Conservation (phyloP, 2,329 filamentous ascomycete genomes). For the Calonectria ilicicola region DNA sequence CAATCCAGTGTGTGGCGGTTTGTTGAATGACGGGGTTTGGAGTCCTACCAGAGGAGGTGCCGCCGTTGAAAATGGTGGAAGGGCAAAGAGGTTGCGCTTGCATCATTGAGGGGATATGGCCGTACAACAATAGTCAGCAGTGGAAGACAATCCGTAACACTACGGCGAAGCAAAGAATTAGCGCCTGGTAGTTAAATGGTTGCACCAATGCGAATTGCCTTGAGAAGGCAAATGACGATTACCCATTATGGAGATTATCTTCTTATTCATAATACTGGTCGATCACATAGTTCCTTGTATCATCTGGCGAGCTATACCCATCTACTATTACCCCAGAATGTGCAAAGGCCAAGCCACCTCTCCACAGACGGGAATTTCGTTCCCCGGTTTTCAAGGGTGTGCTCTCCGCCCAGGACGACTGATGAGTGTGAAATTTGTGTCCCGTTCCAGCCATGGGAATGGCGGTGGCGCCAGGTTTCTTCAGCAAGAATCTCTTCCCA, state of each 20-base stretch:
- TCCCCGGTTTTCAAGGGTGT: conserved; percentile 14
- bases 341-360: background rate
- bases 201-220: no score
- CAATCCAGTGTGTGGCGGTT: background rate
- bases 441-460: background rate
- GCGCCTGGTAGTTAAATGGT: background rate
- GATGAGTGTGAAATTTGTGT: background rate
- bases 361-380: background rate
- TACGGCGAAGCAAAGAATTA: background rate
- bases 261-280: background rate
- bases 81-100: background rate
- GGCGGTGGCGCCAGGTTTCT: background rate
- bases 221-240: background rate
- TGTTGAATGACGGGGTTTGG: background rate
- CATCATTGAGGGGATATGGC: background rate
- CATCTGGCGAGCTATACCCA: background rate
- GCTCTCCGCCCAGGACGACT: background rate
- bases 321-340: background rate
- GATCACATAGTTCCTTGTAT: no score
- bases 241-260: no score
- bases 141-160: background rate
- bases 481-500: background rate
- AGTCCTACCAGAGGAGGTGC: no score
- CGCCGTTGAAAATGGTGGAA: background rate
- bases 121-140: background rate